Base-by-base conservation (phyloP, 139 green algal genomes). In the Mesostigma viride region DNA sequence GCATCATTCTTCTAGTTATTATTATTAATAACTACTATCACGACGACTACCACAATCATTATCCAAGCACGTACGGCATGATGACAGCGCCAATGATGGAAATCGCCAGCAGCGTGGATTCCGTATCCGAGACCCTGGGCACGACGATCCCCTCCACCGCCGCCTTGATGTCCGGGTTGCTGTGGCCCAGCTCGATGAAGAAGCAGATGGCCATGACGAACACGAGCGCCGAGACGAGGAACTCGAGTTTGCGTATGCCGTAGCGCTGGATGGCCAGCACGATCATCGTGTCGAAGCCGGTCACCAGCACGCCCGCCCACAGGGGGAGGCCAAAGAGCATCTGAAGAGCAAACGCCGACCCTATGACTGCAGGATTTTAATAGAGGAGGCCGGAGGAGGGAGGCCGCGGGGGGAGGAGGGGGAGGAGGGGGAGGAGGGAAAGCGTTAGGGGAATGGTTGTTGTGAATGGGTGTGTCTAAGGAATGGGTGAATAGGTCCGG, bases 51-150 rank as follows among this genome's bases (percentile, higher is more conserved):
- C 17, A 17, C 40, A 53, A 17, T 24, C 14, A 14, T 53, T 24
- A 24, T 14, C 40, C 14, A 53, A 17, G 14, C 40, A 53, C 40
- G 40, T 88, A 87, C 3, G 88, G 88, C 88, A 95, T 95, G 73
- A 95, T 85, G 35, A 91, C 69, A 0, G 85, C 84, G 20, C 88
- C 88, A 28, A 95, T 65, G 17, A 92, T 78, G 8, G 72, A 78
- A 34, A 78, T 75, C 35, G 72, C 72, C 3, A 78, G 62, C 0
- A 33, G 61, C 3, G 44, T 62, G 14, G 76, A 64, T 17, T 35
- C 45, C 3, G 28, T 48, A 28, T 61, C 40, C 1, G 68, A 74
- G 8, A 91, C 45, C 1, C 3, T 17, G 8, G 86, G 86, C 30
- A 87, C 58, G 24, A 83, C 8, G 58, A 90, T 81, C 30, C 86